Conservation (phyloP, 2,329 filamentous ascomycete genomes). For the Talaromyces albobiverticillius region DNA sequence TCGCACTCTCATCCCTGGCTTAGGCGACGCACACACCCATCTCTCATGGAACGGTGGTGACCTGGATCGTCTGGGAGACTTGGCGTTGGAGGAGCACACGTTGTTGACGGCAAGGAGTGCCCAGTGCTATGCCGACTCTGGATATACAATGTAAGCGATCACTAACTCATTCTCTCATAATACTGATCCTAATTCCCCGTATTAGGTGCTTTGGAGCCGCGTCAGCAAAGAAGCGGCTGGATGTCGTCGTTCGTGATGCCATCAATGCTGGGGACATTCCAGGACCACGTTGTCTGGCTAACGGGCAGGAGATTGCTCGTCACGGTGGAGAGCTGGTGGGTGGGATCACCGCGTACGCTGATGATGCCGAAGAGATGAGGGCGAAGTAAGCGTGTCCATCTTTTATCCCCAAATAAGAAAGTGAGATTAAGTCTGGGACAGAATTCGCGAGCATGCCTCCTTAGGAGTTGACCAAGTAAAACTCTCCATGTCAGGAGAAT, state of each 20-base stretch:
- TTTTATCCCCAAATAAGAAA: slow-evolving; percentile 12
- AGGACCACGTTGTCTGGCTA: slow-evolving; percentile 49
- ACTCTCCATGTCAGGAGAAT: slow-evolving; percentile 42
- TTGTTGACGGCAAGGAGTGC: slow-evolving; percentile 45
- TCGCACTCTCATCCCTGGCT: slow-evolving; percentile 49
- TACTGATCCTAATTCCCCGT: neutral
- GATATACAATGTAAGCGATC: slow-evolving; percentile 45
- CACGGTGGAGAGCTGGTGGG: slow-evolving; percentile 45
- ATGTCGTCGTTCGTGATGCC: slow-evolving; percentile 47
- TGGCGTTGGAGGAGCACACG: slow-evolving; percentile 49
- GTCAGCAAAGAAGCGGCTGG: slow-evolving; percentile 46
- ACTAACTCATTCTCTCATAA: neutral
- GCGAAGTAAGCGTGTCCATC: neutral
- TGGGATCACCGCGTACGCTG: slow-evolving; percentile 42
- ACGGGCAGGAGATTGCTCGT: slow-evolving; percentile 49
- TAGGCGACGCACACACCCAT: slow-evolving; percentile 51
- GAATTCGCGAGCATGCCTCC: slow-evolving; percentile 34
- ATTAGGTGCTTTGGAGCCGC: slow-evolving; percentile 46
- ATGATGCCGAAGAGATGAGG: slow-evolving; percentile 24
- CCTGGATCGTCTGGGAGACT: slow-evolving; percentile 39
- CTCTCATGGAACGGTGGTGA: slow-evolving; percentile 49
- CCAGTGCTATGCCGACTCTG: slow-evolving; percentile 47
- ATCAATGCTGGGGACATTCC: slow-evolving; percentile 50
- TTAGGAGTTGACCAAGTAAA: slow-evolving; percentile 47
- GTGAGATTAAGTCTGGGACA: slow-evolving; percentile 39